These are phyloP conservation scores for Rhynchospora pubera DNA, from an alignment of 176 grass and related monocot genomes.

Conservation along the genomic window DNA sequence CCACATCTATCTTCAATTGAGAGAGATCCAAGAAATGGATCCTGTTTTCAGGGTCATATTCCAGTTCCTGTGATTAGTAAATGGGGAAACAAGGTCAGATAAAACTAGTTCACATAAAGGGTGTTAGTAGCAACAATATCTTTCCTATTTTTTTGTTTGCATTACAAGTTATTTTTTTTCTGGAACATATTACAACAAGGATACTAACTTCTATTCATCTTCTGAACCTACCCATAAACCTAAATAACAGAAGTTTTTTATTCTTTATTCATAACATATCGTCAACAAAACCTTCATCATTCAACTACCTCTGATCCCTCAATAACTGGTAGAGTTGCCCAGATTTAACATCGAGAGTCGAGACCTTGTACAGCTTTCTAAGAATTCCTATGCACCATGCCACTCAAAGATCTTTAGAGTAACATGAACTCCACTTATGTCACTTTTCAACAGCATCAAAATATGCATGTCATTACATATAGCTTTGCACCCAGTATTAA, in stretches of 20 bases:
- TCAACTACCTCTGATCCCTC: not conserved
- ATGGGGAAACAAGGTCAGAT: conserved; percentile 12
- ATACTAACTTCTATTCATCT: not conserved
- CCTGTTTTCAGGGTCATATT: conserved; percentile 61
- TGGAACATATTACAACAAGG: not conserved
- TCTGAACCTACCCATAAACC: not conserved
- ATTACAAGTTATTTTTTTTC: not conserved
- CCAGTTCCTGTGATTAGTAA: conserved; percentile 60
- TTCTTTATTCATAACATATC: not conserved
- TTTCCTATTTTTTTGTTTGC: conserved; percentile 31
- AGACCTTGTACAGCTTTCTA: not conserved
- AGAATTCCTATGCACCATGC: not conserved
- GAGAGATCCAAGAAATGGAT: conserved; percentile 83
- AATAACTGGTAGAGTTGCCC: not conserved
- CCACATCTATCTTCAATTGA: conserved; percentile 81
- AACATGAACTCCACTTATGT: not conserved
- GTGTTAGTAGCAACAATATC: not conserved
- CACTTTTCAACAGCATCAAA: not conserved
- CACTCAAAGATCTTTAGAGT: not conserved
- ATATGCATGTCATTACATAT: not conserved
- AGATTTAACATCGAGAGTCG: not conserved
- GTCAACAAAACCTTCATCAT: not conserved
- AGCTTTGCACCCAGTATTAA: not conserved
- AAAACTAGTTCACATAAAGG: not conserved
- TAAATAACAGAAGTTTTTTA: too few relatives aligned